phyloP scores from a whole-genome alignment of 352 stramenopile species.

The Globisporangium spiculum region DNA sequence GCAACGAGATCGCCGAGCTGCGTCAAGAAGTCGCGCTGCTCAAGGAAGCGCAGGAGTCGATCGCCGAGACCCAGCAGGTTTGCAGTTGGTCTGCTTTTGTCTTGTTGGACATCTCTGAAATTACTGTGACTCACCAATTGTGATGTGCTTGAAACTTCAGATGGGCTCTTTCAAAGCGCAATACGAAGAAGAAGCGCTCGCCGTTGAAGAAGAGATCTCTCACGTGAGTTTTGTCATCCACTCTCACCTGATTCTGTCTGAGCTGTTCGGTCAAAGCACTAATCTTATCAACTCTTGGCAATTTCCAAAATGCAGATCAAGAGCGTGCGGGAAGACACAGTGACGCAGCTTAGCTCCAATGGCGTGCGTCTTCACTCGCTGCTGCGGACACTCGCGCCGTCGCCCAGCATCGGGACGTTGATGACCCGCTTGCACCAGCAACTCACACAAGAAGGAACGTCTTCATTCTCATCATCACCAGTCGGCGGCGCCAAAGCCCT shows the following conservation, averaged over 20 bases:
- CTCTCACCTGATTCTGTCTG: not conserved
- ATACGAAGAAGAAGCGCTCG: conserved; percentile 59
- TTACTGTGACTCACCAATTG: not conserved
- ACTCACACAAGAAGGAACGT: conserved; percentile 35
- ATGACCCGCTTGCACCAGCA: conserved; percentile 79
- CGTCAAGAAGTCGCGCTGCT: conserved; percentile 62
- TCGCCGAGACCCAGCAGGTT: conserved; percentile 45
- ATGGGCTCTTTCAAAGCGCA: conserved; percentile 60
- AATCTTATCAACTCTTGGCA: not conserved
- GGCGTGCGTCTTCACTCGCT: conserved; percentile 58
- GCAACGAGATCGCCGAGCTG: conserved; percentile 50
- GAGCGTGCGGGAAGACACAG: conserved; percentile 42
- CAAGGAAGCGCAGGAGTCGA: conserved; percentile 44
- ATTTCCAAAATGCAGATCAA: conserved; percentile 30
- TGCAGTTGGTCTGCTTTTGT: not conserved
- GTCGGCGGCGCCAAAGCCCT: conserved; percentile 17
- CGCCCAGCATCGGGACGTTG: conserved; percentile 56
- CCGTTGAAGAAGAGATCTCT: conserved; percentile 54
- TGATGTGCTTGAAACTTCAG: conserved; percentile 18
- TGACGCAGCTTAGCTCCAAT: conserved; percentile 56
- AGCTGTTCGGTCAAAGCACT: not conserved
- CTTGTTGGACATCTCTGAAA: not conserved
- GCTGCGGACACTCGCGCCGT: conserved; percentile 55
- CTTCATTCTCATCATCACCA: conserved; percentile 10
- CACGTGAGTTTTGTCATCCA: conserved; percentile 31